A percentile compares a stretch with the other conserved stretches of the same genome.
Evolutionary conservation across 352 stramenopile species (phyloP).

Genomic region (Globisporangium abappressorium): DNA sequence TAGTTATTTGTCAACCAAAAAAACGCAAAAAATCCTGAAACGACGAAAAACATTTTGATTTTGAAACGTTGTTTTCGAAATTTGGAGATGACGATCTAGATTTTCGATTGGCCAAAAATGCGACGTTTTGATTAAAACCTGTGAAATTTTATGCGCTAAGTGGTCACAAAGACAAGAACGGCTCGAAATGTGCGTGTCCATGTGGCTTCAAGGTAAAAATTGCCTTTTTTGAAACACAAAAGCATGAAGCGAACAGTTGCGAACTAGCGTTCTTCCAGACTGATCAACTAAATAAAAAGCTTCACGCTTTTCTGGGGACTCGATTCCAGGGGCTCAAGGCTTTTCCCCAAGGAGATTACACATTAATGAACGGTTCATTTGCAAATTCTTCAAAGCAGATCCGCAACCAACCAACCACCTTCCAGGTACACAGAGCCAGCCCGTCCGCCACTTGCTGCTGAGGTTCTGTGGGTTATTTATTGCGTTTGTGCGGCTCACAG

Average conservation of each 20-base stretch:
- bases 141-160: neutral
- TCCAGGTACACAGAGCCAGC: neutral
- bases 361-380: too few species aligned
- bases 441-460: neutral
- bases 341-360: too few species aligned
- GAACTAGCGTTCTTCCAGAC: neutral
- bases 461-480: neutral
- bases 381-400: neutral
- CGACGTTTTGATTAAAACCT: neutral
- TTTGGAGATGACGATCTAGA: neutral
- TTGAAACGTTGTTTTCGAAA: neutral
- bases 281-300: neutral
- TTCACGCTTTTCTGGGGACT: neutral
- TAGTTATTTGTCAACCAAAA: neutral
- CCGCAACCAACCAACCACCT: neutral
- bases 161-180: neutral
- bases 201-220: neutral
- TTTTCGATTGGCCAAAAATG: slow-evolving; percentile 1
- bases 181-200: neutral
- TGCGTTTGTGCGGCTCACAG: neutral
- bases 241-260: neutral
- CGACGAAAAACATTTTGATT: neutral
- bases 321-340: too few species aligned
- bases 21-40: neutral
- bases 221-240: too few species aligned